Evolutionary conservation across 257 asterid genomes (phyloP), one percentile per base, ranked within the genome.

Genomic region (Sherardia arvensis): DNA sequence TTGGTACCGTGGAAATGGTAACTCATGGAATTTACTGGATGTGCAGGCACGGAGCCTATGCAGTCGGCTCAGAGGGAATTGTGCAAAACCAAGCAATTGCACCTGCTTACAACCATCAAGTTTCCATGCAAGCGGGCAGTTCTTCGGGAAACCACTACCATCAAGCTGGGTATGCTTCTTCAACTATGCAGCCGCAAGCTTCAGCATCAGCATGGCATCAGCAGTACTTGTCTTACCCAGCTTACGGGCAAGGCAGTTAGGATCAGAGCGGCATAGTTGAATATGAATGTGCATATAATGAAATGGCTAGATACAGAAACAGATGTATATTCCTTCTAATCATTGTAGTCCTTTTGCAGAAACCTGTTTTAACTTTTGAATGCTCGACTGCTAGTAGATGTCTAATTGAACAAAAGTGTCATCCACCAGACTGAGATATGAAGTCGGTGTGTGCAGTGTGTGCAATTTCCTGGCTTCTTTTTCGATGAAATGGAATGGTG

Each of bases 11-110:
- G 53, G 63, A 54, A 6, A 40, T 33, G 45, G 51, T 70, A 68
- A 49, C 51, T 53, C 26, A 2, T 59, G 63, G 48, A 68, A 58
- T 7, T 65, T 40, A 32, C 61, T 61, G 56, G 29, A 55, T 61
- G 61, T 18, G 51, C 81, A 77, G 80, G 58, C 71, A 71, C 66
- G 64, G 74, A 62, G 20, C 72, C 26, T 29, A 43, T 62, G 79
- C 76, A 57, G 77, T 26, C 34, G 63, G 59, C 62, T 66, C 66
- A 65, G 77, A 62, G 62, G 54, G 15, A 27, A 61, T 5, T 38
- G 66, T 23, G n/a, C 22, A 5, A 40, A 4, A 14, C 36, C 66
- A 25, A 36, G 66, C 22, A 22, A 40, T 51, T 38, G 33, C 10
- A 15, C 15, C 33, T 8, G 11, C 33, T 22, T 61, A 61, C 54